These are phyloP conservation scores for Sabuloglossum arenarium DNA, from an alignment of 495 filamentous ascomycete genomes.

Conservation along the genomic window DNA sequence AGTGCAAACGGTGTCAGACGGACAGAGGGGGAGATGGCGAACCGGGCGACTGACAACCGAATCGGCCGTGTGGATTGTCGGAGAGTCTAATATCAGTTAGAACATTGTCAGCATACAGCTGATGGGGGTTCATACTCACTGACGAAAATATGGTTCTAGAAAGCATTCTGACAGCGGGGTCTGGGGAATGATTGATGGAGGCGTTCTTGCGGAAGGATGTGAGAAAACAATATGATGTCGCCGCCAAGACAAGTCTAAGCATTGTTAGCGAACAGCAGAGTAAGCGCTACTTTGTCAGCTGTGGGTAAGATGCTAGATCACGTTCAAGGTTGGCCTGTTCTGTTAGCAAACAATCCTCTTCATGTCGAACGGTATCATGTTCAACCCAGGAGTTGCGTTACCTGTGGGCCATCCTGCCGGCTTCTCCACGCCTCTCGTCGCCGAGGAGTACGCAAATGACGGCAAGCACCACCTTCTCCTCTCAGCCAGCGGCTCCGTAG, in stretches of 20 bases:
- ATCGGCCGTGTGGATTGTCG: conserved; percentile 8
- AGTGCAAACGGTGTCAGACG: conserved; percentile 5
- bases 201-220: not conserved
- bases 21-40: not conserved
- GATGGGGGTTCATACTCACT: not conserved
- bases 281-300: too few relatives aligned
- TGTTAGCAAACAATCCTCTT: too few relatives aligned
- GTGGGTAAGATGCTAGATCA: too few relatives aligned
- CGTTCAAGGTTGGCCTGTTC: too few relatives aligned
- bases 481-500: conserved; percentile 57
- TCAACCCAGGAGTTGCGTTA: not conserved
- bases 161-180: not conserved
- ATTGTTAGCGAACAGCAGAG: too few relatives aligned
- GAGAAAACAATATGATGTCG: too few relatives aligned
- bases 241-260: too few relatives aligned
- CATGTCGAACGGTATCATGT: not conserved
- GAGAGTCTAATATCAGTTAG: conserved; percentile 6
- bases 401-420: not conserved
- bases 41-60: not conserved
- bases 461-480: conserved; percentile 59
- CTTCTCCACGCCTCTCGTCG: conserved; percentile 1
- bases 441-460: conserved; percentile 23
- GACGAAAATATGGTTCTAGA: not conserved
- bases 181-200: not conserved
- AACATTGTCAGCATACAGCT: not conserved